Percentiles rank a stretch among this genome's conserved stretches.
Evolutionary conservation across 2,329 filamentous ascomycete species (phyloP).

Genomic region (Aciculosporium take): DNA sequence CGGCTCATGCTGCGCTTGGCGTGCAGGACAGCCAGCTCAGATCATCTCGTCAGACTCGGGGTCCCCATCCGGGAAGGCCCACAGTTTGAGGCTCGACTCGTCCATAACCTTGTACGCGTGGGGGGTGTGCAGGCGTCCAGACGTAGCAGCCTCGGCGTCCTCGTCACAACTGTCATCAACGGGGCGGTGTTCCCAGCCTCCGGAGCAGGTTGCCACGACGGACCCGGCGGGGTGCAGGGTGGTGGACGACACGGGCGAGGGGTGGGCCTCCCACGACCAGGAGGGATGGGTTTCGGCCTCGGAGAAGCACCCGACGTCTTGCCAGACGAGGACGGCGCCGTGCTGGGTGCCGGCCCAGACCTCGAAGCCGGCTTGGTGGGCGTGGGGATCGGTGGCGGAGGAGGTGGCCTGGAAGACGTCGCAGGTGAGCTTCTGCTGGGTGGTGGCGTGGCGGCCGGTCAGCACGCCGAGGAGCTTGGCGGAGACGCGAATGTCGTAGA

Average conservation of each 20-base stretch:
- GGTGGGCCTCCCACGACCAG: conserved; percentile 37
- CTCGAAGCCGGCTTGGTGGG: conserved; percentile 33
- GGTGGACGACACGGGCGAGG: conserved; percentile 33
- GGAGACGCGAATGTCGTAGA: conserved; percentile 49
- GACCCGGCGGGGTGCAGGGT: conserved; percentile 39
- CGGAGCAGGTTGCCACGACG: conserved; percentile 42
- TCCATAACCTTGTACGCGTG: conserved; percentile 1
- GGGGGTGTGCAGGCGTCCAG: not conserved
- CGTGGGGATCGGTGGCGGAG: conserved; percentile 15
- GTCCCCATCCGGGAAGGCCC: conserved; percentile 1
- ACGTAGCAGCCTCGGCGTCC: not conserved
- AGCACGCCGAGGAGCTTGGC: conserved; percentile 42
- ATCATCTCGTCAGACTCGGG: not conserved
- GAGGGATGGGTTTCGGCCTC: conserved; percentile 29
- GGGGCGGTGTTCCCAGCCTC: conserved; percentile 30
- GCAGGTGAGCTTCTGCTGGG: conserved; percentile 42
- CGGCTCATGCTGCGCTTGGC: not conserved
- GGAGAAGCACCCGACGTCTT: conserved; percentile 35
- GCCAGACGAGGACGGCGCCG: conserved; percentile 44
- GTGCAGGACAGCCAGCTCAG: not conserved
- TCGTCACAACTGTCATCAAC: not conserved
- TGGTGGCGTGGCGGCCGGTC: conserved; percentile 31
- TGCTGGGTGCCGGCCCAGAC: conserved; percentile 46
- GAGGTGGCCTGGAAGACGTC: conserved; percentile 42
- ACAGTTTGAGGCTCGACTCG: conserved; percentile 8